These are phyloP conservation scores for Mycosphaerella arachidis DNA, from an alignment of 2,329 filamentous ascomycete species.

Conservation along the genomic window DNA sequence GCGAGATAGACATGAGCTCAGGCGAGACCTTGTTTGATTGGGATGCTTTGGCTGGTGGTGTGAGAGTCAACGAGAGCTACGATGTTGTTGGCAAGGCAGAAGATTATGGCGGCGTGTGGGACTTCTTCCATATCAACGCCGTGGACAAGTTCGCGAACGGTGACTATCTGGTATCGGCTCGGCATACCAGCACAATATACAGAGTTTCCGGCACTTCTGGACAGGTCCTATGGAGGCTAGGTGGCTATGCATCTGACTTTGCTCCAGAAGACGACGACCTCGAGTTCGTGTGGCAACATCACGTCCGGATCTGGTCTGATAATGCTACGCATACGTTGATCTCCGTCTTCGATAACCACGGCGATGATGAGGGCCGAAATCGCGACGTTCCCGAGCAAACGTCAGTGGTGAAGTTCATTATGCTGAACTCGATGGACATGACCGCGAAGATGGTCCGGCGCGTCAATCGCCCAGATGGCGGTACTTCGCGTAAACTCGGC, in stretches of 20 bases:
- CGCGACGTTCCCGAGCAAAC: background rate
- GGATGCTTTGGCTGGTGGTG: constrained; percentile 31
- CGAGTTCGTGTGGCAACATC: constrained; percentile 25
- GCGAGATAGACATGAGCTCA: constrained; percentile 37
- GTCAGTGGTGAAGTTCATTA: constrained; percentile 10
- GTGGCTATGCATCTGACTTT: constrained; percentile 43
- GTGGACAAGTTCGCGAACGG: constrained; percentile 43
- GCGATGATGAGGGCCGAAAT: constrained; percentile 6
- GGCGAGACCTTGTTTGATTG: constrained; percentile 35
- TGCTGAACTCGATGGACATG: constrained; percentile 3
- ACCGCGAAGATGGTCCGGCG: constrained; percentile 9
- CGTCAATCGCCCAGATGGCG: constrained; percentile 10
- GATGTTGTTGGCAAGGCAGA: constrained; percentile 22
- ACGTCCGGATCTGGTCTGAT: constrained; percentile 4
- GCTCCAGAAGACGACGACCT: constrained; percentile 23
- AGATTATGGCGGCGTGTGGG: constrained; percentile 22
- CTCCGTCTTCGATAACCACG: constrained; percentile 42
- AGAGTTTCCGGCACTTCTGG: constrained; percentile 33
- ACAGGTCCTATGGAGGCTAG: constrained; percentile 47
- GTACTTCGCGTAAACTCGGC: constrained; percentile 3
- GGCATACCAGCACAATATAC: constrained; percentile 39
- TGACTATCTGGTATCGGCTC: constrained; percentile 44
- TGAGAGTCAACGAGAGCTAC: constrained; percentile 20
- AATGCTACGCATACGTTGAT: constrained; percentile 7
- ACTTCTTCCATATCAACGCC: constrained; percentile 50